Conservation (phyloP, 805 yeast species). For the Myxozyma nipponensis region DNA sequence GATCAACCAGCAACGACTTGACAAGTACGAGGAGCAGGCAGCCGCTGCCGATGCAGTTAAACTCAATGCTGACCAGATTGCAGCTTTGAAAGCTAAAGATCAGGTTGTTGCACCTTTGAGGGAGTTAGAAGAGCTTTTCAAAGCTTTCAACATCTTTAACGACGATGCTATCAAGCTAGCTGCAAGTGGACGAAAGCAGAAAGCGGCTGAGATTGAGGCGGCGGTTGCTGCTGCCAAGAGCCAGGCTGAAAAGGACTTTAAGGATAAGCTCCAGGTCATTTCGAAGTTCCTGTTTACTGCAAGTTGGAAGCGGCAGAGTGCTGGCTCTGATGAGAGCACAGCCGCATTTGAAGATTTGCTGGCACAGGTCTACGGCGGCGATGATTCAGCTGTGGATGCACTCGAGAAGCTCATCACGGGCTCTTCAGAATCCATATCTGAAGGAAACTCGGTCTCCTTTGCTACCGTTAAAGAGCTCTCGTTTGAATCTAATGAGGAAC, state of each 20-base stretch:
- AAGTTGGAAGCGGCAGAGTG: conserved; percentile 35
- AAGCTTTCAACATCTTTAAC: conserved; percentile 29
- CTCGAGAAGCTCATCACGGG: conserved; percentile 34
- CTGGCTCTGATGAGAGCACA: conserved; percentile 25
- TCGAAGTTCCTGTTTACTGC: conserved; percentile 37
- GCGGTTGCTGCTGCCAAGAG: conserved; percentile 12
- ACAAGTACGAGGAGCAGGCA: conserved; percentile 36
- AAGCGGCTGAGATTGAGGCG: conserved; percentile 15
- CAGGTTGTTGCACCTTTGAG: conserved; percentile 38
- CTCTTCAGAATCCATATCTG: conserved; percentile 30
- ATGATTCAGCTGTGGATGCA: conserved; percentile 35
- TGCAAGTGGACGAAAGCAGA: conserved; percentile 14
- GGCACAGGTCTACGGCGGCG: conserved; percentile 35
- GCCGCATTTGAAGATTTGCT: conserved; percentile 35
- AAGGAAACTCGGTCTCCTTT: conserved; percentile 10
- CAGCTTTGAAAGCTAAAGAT: conserved; percentile 36
- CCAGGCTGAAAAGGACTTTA: conserved; percentile 24
- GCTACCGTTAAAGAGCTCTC: conserved; percentile 14
- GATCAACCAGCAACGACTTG: conserved; percentile 30
- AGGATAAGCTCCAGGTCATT: conserved; percentile 27
- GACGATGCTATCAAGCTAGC: conserved; percentile 17
- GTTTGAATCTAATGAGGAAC: conserved; percentile 14
- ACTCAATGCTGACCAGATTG: conserved; percentile 38
- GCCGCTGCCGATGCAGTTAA: conserved; percentile 29
- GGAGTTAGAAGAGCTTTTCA: conserved; percentile 35